Percentiles rank a stretch among this genome's conserved stretches.
phyloP scores from a whole-genome alignment of 176 grass and related monocot genomes.

The Chloris gayana region DNA sequence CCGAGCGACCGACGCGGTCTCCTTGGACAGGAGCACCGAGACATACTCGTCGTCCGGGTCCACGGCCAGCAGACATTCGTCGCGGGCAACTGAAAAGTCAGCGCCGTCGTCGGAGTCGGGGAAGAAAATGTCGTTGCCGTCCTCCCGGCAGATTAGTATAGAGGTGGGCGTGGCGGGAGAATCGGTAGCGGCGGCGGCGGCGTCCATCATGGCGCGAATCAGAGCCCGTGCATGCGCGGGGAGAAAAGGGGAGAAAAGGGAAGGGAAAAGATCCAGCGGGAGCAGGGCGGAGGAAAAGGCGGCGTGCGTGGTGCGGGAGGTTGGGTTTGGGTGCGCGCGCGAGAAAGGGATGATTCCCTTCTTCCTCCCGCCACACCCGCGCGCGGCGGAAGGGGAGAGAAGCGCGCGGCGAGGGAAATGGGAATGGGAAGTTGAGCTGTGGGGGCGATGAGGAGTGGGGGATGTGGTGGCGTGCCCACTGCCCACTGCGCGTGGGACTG shows the following conservation, averaged over 20 bases:
- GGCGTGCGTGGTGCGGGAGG: constrained; percentile 37
- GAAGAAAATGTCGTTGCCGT: constrained; percentile 52
- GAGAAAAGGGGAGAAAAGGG: not conserved
- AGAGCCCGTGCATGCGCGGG: constrained; percentile 36
- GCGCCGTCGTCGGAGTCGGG: constrained; percentile 20
- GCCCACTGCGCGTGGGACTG: constrained; percentile 8
- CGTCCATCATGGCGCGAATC: constrained; percentile 48
- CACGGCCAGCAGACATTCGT: constrained; percentile 26
- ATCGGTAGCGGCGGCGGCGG: constrained; percentile 18
- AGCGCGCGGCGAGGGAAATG: constrained; percentile 26
- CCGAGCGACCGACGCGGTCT: not conserved
- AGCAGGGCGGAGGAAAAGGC: constrained; percentile 19
- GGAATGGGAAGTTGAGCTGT: constrained; percentile 23
- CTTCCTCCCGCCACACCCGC: not conserved
- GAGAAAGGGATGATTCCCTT: constrained; percentile 18
- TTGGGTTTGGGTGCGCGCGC: not conserved
- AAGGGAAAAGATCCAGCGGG: constrained; percentile 26
- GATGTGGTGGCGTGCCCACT: not conserved
- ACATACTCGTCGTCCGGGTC: constrained; percentile 70
- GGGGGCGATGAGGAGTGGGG: constrained; percentile 8
- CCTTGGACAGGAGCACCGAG: constrained; percentile 70
- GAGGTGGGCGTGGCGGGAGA: constrained; percentile 52
- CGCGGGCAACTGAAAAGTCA: constrained; percentile 21
- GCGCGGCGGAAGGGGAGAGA: constrained; percentile 32
- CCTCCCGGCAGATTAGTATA: constrained; percentile 72